Conservation (phyloP, 345 rosid species). For the Populus euphratica region DNA sequence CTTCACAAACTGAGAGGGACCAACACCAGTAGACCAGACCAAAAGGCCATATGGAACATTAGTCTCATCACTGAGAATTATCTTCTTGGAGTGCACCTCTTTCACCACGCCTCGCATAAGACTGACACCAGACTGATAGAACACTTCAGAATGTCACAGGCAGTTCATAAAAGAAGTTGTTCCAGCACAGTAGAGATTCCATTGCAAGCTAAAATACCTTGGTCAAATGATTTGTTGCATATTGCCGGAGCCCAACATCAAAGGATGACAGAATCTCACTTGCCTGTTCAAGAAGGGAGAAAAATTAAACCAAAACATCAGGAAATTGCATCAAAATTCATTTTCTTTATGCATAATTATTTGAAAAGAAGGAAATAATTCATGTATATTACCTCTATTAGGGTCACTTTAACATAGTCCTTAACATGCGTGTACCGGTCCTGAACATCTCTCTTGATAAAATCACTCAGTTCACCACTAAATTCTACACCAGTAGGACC, state of each 20-base stretch:
- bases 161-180: not conserved
- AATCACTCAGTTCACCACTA: slow-evolving; percentile 93
- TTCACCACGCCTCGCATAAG: slow-evolving; percentile 55
- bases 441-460: slow-evolving; percentile 80
- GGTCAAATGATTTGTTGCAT: slow-evolving; percentile 61
- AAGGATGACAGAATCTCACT: slow-evolving; percentile 78
- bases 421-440: slow-evolving; percentile 67
- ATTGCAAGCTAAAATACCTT: slow-evolving; percentile 37
- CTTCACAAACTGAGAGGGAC: slow-evolving; percentile 62
- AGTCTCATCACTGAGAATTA: slow-evolving; percentile 55
- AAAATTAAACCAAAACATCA: not conserved
- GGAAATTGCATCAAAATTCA: not conserved
- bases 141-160: slow-evolving; percentile 12
- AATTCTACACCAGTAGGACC: slow-evolving; percentile 99
- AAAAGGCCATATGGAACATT: slow-evolving; percentile 76
- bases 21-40: slow-evolving; percentile 97
- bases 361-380: not conserved
- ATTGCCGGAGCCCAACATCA: slow-evolving; percentile 59
- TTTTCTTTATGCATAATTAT: not conserved
- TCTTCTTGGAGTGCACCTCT: slow-evolving; percentile 49
- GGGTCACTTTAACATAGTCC: slow-evolving; percentile 75
- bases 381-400: slow-evolving; percentile 62
- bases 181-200: not conserved
- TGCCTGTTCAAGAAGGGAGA: slow-evolving; percentile 45
- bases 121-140: slow-evolving; percentile 44